A percentile compares a stretch with the other conserved stretches of the same genome.
Conservation (phyloP, 108 stramenopile species). For the Fistulifera solaris region DNA sequence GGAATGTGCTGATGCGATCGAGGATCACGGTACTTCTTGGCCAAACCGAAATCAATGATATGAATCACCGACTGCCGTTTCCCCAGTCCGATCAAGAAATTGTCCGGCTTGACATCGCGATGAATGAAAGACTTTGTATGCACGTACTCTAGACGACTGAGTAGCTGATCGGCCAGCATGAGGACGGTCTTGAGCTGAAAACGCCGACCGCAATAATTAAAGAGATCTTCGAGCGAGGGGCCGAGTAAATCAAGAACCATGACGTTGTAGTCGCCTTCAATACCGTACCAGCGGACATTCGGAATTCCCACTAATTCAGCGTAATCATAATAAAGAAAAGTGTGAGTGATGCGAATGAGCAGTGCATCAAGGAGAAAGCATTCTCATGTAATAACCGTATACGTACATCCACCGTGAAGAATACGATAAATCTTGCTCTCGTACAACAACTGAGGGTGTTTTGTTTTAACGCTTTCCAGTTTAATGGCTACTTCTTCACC, state of each 20-base stretch:
- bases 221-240: conserved; percentile 97
- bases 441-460: conserved; percentile 95
- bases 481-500: conserved; percentile 98
- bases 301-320: conserved; percentile 85
- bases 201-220: conserved; percentile 97
- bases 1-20: conserved; percentile 99
- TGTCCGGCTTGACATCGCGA: conserved; percentile 99
- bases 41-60: conserved; percentile 99
- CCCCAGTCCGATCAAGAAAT: conserved; percentile 98
- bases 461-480: conserved; percentile 91
- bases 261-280: conserved; percentile 99
- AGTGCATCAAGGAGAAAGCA: too few species aligned
- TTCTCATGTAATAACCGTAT: background rate
- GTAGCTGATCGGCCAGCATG: conserved; percentile 97
- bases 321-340: conserved; percentile 2
- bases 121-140: conserved; percentile 99
- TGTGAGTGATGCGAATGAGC: background rate
- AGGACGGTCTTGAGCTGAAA: conserved; percentile 96
- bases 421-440: conserved; percentile 99
- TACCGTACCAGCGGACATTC: conserved; percentile 99
- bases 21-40: conserved; percentile 99
- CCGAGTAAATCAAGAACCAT: conserved; percentile 99
- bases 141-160: conserved; percentile 96
- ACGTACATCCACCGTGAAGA: conserved; percentile 95
- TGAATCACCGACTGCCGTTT: conserved; percentile 95